phyloP scores from a whole-genome alignment of 139 green algal species.

The Tetradesmus obliquus region DNA sequence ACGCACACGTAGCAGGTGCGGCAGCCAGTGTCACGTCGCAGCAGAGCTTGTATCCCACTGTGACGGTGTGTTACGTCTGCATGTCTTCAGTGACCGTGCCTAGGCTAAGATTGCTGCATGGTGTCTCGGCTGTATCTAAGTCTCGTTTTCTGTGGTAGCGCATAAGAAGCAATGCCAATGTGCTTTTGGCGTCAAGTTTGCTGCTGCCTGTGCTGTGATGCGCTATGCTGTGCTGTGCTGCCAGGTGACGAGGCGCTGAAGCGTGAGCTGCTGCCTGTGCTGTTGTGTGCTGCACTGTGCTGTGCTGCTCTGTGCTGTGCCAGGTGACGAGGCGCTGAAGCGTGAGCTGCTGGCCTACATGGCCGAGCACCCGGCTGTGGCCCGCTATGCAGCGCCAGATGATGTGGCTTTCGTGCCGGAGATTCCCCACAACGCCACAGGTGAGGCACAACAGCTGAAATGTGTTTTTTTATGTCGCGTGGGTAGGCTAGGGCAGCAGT shows the following conservation, averaged over 20 bases:
- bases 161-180: neutral
- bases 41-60: neutral
- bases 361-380: constrained; percentile 10
- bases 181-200: neutral
- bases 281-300: neutral
- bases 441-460: neutral
- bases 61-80: neutral
- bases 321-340: constrained; percentile 20
- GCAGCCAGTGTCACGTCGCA: neutral
- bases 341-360: constrained; percentile 32
- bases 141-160: neutral
- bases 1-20: constrained; percentile 17
- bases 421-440: constrained; percentile 81
- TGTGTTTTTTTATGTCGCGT: too few relatives aligned
- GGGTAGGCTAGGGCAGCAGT: too few relatives aligned
- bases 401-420: constrained; percentile 50
- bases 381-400: constrained; percentile 7
- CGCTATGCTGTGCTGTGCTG: neutral
- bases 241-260: constrained; percentile 16
- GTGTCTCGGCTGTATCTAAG: neutral
- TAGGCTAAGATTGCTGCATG: neutral
- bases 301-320: neutral
- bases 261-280: constrained; percentile 11
- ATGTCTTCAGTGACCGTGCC: neutral
- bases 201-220: neutral